These are phyloP conservation scores for Macrophomina pseudophaseolina DNA, from an alignment of 2,329 filamentous ascomycete genomes.

Conservation along the genomic window DNA sequence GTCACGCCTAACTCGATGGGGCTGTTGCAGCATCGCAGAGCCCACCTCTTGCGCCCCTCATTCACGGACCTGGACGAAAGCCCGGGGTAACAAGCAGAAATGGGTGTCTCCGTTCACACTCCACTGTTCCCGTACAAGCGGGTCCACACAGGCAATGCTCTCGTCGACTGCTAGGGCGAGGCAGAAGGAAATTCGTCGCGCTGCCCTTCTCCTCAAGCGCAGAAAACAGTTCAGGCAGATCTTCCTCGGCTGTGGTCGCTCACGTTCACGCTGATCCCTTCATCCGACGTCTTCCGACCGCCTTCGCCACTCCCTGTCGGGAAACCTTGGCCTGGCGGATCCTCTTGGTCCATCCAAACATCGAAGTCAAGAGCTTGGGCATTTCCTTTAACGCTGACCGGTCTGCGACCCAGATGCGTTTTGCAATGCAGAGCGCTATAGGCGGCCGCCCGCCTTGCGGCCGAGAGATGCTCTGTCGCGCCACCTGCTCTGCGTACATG, in stretches of 20 bases:
- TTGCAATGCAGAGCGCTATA: slow-evolving; percentile 3
- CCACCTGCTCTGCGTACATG: background rate
- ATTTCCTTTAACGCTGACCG: slow-evolving; percentile 6
- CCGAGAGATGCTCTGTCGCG: slow-evolving; percentile 9
- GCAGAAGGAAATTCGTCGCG: background rate
- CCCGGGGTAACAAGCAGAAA: background rate
- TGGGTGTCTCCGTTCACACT: background rate
- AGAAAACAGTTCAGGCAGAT: slow-evolving; percentile 12
- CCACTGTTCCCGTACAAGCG: background rate
- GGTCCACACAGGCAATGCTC: background rate
- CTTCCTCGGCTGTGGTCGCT: slow-evolving; percentile 4
- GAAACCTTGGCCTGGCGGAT: slow-evolving; percentile 6
- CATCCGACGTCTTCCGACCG: slow-evolving; percentile 17
- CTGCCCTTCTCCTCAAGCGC: background rate
- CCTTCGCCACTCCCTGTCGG: slow-evolving; percentile 1
- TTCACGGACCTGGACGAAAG: background rate
- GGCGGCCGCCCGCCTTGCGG: slow-evolving; percentile 1
- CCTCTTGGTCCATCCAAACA: background rate
- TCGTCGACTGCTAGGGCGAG: background rate
- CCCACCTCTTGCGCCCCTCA: background rate
- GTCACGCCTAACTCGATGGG: slow-evolving; percentile 1
- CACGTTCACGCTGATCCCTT: slow-evolving; percentile 7
- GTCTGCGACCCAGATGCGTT: background rate
- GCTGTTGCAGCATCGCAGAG: background rate
- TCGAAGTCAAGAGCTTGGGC: slow-evolving; percentile 19